These are phyloP conservation scores for Benincasa hispida DNA, from an alignment of 306 rosid genomes.

Conservation along the genomic window DNA sequence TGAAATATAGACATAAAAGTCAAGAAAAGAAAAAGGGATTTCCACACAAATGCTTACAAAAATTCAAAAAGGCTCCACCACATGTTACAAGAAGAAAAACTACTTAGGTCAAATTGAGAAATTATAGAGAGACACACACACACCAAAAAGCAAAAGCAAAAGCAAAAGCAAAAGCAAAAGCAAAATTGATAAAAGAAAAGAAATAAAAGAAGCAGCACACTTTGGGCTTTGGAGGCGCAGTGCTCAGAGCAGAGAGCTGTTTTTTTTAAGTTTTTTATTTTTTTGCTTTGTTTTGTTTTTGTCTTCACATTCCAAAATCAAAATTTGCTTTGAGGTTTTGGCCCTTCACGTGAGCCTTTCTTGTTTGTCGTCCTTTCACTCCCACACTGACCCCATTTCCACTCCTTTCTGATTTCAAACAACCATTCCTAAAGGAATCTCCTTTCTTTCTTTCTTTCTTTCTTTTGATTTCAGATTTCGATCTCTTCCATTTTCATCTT, in stretches of 20 bases:
- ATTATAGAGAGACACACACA: neutral
- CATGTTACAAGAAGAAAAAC: neutral
- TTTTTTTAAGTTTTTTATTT: neutral
- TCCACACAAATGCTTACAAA: neutral
- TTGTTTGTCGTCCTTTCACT: neutral
- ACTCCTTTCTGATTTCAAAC: conserved; percentile 13
- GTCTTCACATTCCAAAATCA: neutral
- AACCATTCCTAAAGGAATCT: conserved; percentile 6
- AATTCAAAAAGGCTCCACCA: neutral
- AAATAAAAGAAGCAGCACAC: neutral
- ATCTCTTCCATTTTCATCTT: conserved; percentile 21
- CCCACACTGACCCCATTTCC: neutral
- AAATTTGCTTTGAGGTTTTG: neutral
- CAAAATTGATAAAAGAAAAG: neutral
- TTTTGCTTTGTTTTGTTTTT: neutral
- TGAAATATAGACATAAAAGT: neutral
- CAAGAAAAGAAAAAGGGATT: neutral
- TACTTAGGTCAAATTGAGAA: neutral
- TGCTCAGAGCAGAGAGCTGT: conserved; percentile 5
- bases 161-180: neutral
- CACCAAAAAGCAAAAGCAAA: neutral
- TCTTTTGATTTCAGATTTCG: neutral
- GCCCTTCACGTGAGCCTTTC: conserved; percentile 41
- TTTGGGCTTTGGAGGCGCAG: neutral
- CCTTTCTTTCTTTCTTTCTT: neutral